Base-by-base conservation (phyloP, 2,329 filamentous ascomycete genomes). In the Colletotrichum theobromicola region DNA sequence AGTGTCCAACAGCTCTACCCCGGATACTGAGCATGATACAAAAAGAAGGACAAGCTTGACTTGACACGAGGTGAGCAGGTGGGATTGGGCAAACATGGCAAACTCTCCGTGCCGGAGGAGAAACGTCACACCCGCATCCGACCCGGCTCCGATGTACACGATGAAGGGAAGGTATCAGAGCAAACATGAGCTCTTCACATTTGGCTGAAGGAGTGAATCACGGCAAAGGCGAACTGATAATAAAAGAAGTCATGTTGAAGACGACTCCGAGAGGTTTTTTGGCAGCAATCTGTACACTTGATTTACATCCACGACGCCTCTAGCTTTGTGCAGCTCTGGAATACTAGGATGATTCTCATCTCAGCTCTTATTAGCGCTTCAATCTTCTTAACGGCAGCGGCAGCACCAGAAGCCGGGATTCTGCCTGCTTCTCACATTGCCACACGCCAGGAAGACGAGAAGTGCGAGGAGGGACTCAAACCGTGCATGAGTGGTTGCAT, bases 71-170 rank as follows among this genome's bases (percentile, higher is more conserved):
- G 42, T 50, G 42, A 37, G 32, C 64, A 34, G 37, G 28, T 58
- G 24, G 30, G n/a, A 55, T 32, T 18, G 21, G 57, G 42, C 57
- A 55, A 72, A 72, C 65, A 58, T 63, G 42, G 70, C 70, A 69
- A 63, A 72, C 55, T 28, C 42, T 63, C 64, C 65, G 65, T 30
- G 10, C 4, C n/a, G 37, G 35, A 34, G 32, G 26, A 28, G 55
- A 34, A 46, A 68, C 57, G 70, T 72, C 26, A 35, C 65, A 72
- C 65, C 70, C 70, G 65, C n/a, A 72, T 12, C 64, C 64, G 65
- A 63, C 55, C 57, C 70, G 57, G 32, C n/a, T 66, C 24, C 37
- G 37, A 72, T 42, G 34, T 42, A 26, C 34, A 12, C 35, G 57
- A 32, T n/a, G 21, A 13, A 32, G 28, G 15, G 18, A 32, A 10